Percentiles rank a stretch among this genome's conserved stretches.
Conservation (phyloP, 164 flowering plant species). For the Piper betle region DNA sequence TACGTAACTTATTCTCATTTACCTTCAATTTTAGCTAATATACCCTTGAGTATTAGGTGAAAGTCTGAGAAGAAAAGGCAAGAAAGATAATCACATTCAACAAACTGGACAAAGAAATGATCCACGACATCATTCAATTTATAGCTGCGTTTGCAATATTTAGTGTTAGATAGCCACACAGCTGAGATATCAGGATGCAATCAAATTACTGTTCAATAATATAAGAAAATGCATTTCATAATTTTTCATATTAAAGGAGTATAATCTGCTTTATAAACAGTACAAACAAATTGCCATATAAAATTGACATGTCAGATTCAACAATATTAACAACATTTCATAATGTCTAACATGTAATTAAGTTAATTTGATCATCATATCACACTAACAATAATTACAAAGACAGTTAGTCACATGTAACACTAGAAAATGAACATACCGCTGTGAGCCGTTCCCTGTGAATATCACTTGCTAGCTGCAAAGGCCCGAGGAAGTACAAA, state of each 20-base stretch:
- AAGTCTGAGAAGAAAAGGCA: neutral
- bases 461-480: conserved; percentile 1
- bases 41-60: no score
- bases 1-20: neutral
- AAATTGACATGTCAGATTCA: neutral
- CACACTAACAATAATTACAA: neutral
- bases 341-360: neutral
- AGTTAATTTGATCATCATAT: neutral
- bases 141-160: neutral
- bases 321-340: neutral
- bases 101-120: neutral
- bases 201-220: neutral
- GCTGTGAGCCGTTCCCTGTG: conserved; percentile 1
- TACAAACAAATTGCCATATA: neutral
- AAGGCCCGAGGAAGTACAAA: neutral
- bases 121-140: no score
- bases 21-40: neutral
- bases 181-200: neutral
- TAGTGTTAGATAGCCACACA: no score
- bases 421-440: neutral
- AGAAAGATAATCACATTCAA: neutral
- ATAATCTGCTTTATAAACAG: neutral
- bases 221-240: neutral
- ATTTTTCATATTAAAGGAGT: neutral
- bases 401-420: neutral